phyloP scores from a whole-genome alignment of 2,329 filamentous ascomycete genomes.

The Ascochyta clinopodiicola region DNA sequence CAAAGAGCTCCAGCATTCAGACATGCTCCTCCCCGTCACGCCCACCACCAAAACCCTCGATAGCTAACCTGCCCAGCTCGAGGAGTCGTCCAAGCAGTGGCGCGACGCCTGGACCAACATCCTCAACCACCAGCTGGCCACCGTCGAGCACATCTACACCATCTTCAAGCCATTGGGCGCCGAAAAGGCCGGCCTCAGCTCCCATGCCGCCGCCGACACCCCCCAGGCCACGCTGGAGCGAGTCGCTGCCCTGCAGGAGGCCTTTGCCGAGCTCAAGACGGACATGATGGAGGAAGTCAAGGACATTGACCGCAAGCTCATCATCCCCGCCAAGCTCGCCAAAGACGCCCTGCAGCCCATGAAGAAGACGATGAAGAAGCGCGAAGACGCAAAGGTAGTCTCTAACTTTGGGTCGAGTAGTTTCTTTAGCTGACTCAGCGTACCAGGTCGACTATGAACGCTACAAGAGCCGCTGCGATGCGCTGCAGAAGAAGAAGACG shows the following conservation, averaged over 20 bases:
- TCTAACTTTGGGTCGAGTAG: not conserved
- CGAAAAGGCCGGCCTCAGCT: constrained; percentile 59
- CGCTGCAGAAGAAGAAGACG: constrained; percentile 71
- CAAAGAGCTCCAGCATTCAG: not conserved
- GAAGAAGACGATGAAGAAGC: constrained; percentile 83
- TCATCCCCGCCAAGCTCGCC: constrained; percentile 72
- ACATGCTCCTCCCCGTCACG: not conserved
- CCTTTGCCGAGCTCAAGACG: constrained; percentile 72
- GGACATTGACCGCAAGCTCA: constrained; percentile 72
- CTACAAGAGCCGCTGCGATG: constrained; percentile 73
- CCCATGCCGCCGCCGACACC: constrained; percentile 64
- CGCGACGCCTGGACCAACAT: constrained; percentile 79
- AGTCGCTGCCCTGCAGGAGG: constrained; percentile 68
- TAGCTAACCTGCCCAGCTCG: constrained; percentile 62
- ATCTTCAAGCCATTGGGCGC: constrained; percentile 80
- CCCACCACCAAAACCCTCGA: not conserved
- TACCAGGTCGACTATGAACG: constrained; percentile 77
- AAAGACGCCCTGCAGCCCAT: constrained; percentile 73
- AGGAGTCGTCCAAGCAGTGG: constrained; percentile 78
- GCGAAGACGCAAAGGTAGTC: constrained; percentile 75
- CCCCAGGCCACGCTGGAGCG: constrained; percentile 68
- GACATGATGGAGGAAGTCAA: constrained; percentile 75
- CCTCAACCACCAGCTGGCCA: constrained; percentile 70
- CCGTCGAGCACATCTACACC: constrained; percentile 71
- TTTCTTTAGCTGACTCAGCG: constrained; percentile 22